Evolutionary conservation across 2,329 filamentous ascomycete species (phyloP).

Genomic region (Hymenotorrendiella dingleyae): DNA sequence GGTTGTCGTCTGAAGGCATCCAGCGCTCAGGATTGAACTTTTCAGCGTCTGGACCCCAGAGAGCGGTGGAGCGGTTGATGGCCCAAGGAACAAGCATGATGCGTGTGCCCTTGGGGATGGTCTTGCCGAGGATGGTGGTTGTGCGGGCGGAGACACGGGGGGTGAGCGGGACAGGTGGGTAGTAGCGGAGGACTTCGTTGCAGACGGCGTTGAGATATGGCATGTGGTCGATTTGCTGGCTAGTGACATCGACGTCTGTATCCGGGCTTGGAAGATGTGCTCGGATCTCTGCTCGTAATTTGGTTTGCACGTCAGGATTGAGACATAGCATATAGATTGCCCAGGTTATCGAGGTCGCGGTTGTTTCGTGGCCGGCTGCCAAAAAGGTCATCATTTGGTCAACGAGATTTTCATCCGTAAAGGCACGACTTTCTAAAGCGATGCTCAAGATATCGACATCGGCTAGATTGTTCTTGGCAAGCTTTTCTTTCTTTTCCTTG

Average conservation of each 20-base stretch:
- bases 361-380: constrained; percentile 76
- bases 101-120: constrained; percentile 64
- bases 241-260: constrained; percentile 38
- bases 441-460: constrained; percentile 75
- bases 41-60: constrained; percentile 73
- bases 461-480: constrained; percentile 42
- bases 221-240: constrained; percentile 61
- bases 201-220: constrained; percentile 77
- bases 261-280: constrained; percentile 47
- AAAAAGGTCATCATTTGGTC: constrained; percentile 68
- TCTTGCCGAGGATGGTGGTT: constrained; percentile 58
- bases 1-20: constrained; percentile 41
- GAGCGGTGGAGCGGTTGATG: constrained; percentile 59
- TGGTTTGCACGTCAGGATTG: constrained; percentile 57
- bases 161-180: constrained; percentile 65
- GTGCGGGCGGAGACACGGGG: constrained; percentile 59
- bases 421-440: constrained; percentile 68
- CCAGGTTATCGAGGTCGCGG: constrained; percentile 71
- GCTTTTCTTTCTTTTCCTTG: constrained; percentile 56
- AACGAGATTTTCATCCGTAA: constrained; percentile 73
- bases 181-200: constrained; percentile 70
- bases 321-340: constrained; percentile 63
- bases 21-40: constrained; percentile 77
- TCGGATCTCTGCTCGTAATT: constrained; percentile 64
- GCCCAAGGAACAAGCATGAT: constrained; percentile 60